A percentile compares a stretch with the other conserved stretches of the same genome.
phyloP scores from a whole-genome alignment of 257 asterid genomes.

The Anisodus acutangulus region DNA sequence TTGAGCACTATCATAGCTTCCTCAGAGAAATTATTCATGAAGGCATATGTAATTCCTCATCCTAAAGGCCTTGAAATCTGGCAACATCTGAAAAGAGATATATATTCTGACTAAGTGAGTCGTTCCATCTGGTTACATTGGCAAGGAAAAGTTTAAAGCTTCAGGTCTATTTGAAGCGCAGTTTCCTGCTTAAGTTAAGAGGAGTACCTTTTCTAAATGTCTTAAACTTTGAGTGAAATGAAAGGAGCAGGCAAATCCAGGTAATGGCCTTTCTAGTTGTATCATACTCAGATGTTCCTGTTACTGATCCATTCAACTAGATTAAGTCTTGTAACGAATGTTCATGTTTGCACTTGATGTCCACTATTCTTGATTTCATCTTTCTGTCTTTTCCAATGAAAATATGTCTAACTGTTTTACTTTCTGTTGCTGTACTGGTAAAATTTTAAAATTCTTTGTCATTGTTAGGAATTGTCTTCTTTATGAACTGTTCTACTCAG shows the following conservation, averaged over 20 bases:
- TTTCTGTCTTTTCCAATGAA: not conserved
- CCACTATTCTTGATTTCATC: constrained; percentile 7
- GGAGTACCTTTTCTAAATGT: constrained; percentile 6
- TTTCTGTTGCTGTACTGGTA: not conserved
- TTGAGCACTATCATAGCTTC: constrained; percentile 65
- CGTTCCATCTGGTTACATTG: constrained; percentile 15
- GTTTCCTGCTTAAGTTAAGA: not conserved
- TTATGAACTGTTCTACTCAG: constrained; percentile 1
- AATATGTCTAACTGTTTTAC: not conserved
- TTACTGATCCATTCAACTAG: not conserved
- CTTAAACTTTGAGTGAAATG: not conserved
- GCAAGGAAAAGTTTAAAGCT: constrained; percentile 16
- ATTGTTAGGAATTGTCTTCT: not conserved
- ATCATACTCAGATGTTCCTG: not conserved
- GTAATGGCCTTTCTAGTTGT: constrained; percentile 15
- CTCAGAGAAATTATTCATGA: constrained; percentile 53
- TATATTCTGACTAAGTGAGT: constrained; percentile 33
- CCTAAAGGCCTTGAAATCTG: constrained; percentile 63
- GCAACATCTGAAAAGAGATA: constrained; percentile 54
- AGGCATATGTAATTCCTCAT: constrained; percentile 56
- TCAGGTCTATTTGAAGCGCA: not conserved
- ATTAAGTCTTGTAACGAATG: constrained; percentile 2
- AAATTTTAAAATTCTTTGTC: not conserved
- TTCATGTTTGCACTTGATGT: not conserved
- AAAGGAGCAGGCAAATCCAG: constrained; percentile 19